Percentiles rank a stretch among this genome's conserved stretches.
Evolutionary conservation across 768 basidiomycete genomes (phyloP).

Genomic region (Trametes punicea): DNA sequence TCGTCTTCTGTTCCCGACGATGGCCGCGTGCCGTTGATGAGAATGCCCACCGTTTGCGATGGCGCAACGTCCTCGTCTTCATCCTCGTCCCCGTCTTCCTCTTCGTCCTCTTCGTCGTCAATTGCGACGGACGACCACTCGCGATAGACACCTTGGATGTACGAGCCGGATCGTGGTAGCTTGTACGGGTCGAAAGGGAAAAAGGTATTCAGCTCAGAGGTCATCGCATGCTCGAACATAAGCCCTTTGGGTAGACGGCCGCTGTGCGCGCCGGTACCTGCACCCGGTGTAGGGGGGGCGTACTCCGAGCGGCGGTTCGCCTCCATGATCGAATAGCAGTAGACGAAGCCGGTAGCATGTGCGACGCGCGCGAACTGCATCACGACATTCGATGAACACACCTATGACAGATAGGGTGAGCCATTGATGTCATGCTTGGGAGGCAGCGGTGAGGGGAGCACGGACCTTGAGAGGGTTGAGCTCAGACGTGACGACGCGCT

Average conservation of each 20-base stretch:
- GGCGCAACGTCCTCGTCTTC: constrained; percentile 27
- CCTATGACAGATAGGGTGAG: constrained; percentile 38
- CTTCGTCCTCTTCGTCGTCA: constrained; percentile 65
- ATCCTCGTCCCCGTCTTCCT: constrained; percentile 59
- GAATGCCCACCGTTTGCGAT: constrained; percentile 5
- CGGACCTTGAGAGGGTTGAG: constrained; percentile 87
- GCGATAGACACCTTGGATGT: constrained; percentile 81
- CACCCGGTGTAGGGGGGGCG: constrained; percentile 21
- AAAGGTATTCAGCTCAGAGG: constrained; percentile 83
- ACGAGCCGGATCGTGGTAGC: constrained; percentile 71
- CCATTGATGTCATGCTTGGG: neutral
- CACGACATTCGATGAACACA: constrained; percentile 89
- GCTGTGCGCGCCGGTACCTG: neutral
- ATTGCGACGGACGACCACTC: constrained; percentile 85
- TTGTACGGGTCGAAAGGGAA: constrained; percentile 99
- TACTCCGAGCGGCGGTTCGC: constrained; percentile 74
- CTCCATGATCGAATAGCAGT: constrained; percentile 91
- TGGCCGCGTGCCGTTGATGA: constrained; percentile 24
- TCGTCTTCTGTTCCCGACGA: constrained; percentile 30
- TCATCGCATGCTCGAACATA: constrained; percentile 35
- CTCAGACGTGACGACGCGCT: constrained; percentile 73
- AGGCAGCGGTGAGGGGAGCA: constrained; percentile 1
- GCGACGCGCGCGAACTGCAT: constrained; percentile 92
- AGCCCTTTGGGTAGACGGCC: constrained; percentile 22
- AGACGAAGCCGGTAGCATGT: constrained; percentile 85